Percentiles rank a stretch among this genome's conserved stretches.
Conservation (phyloP, 2,329 filamentous ascomycete genomes). For the Coniochaeta sp. region DNA sequence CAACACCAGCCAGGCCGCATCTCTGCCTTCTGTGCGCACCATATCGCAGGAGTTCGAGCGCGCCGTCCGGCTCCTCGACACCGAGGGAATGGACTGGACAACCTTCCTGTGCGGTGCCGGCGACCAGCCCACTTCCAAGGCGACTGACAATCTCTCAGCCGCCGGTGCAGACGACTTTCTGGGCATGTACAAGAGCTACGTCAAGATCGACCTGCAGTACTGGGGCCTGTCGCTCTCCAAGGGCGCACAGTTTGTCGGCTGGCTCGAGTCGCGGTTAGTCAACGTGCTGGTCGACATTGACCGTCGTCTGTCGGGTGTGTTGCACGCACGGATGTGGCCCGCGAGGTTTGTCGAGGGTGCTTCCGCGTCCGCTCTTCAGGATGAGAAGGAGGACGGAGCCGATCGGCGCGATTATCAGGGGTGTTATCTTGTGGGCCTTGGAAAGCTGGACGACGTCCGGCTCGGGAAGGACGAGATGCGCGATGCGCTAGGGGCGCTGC, state of each 20-base stretch:
- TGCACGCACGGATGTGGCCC: constrained; percentile 53
- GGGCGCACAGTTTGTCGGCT: constrained; percentile 50
- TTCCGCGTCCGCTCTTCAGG: constrained; percentile 6
- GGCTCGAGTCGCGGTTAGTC: constrained; percentile 56
- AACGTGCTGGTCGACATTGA: constrained; percentile 52
- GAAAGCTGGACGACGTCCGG: constrained; percentile 14
- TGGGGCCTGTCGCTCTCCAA: constrained; percentile 53
- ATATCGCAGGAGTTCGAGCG: constrained; percentile 43
- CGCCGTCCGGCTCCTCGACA: constrained; percentile 31
- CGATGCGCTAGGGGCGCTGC: constrained; percentile 33
- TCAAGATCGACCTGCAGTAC: constrained; percentile 56
- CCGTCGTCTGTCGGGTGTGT: constrained; percentile 39
- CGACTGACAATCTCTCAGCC: neutral
- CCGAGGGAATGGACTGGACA: constrained; percentile 31
- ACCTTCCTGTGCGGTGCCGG: constrained; percentile 24
- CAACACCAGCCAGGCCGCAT: constrained; percentile 51
- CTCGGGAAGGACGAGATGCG: constrained; percentile 31
- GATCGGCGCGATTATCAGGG: constrained; percentile 44
- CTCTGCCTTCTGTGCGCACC: constrained; percentile 41
- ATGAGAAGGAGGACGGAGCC: constrained; percentile 13
- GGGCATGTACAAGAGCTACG: constrained; percentile 41
- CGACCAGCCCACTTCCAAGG: neutral
- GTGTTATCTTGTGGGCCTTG: constrained; percentile 55
- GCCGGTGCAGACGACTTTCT: constrained; percentile 33
- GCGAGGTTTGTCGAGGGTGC: constrained; percentile 41